Percentiles rank a stretch among this genome's conserved stretches.
Conservation (phyloP, 176 grass and related monocot genomes). For the Pharus latifolius region DNA sequence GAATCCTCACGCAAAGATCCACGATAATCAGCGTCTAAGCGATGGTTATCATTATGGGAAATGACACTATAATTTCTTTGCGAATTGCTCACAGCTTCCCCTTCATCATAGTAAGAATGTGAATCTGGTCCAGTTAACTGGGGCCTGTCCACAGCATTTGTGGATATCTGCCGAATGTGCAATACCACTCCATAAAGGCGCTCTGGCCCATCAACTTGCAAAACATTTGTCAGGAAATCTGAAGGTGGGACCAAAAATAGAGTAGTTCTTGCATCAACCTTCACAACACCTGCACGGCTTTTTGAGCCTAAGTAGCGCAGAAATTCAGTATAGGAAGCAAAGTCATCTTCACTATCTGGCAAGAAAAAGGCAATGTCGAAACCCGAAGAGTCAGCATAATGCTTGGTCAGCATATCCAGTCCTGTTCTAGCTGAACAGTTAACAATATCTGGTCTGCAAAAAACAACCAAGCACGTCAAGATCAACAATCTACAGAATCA, state of each 20-base stretch:
- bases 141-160: slow-evolving; percentile 33
- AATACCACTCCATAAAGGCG: slow-evolving; percentile 88
- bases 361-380: slow-evolving; percentile 84
- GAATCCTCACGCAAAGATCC: slow-evolving; percentile 18
- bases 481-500: slow-evolving; percentile 9
- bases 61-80: slow-evolving; percentile 34
- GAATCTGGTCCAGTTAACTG: slow-evolving; percentile 23
- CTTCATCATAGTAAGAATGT: slow-evolving; percentile 35
- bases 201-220: slow-evolving; percentile 73
- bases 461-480: slow-evolving; percentile 3
- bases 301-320: slow-evolving; percentile 71
- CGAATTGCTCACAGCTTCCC: slow-evolving; percentile 9
- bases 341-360: slow-evolving; percentile 86
- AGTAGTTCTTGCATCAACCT: slow-evolving; percentile 63
- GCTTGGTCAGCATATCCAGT: slow-evolving; percentile 73
- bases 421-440: slow-evolving; percentile 88
- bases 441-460: slow-evolving; percentile 58
- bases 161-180: slow-evolving; percentile 58
- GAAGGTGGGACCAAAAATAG: slow-evolving; percentile 89
- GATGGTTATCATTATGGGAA: slow-evolving; percentile 9
- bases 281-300: slow-evolving; percentile 89
- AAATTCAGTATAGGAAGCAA: slow-evolving; percentile 93
- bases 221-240: slow-evolving; percentile 68
- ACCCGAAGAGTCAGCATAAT: slow-evolving; percentile 57
- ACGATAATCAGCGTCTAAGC: slow-evolving; percentile 25